Conservation (phyloP, 176 grass and related monocot species). For the Aegilops bicornis region DNA sequence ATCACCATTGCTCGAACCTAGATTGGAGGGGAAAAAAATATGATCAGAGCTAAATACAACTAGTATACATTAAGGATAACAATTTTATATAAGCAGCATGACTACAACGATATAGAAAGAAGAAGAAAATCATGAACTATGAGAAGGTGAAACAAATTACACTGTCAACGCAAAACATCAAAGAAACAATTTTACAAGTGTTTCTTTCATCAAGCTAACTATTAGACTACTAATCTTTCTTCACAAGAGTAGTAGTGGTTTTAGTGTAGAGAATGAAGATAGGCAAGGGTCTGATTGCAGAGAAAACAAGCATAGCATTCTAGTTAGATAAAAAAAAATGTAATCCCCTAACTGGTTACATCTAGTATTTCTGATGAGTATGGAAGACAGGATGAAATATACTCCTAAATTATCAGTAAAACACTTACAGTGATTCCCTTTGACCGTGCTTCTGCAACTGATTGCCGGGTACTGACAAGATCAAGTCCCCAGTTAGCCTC, state of each 20-base stretch:
- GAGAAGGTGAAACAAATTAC: constrained; percentile 4
- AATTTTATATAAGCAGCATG: background rate
- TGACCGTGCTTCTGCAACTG: constrained; percentile 62
- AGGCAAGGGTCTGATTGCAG: background rate
- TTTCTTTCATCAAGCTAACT: background rate
- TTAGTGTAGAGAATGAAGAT: constrained; percentile 4
- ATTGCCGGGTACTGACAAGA: constrained; percentile 53
- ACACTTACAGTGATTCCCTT: constrained; percentile 87
- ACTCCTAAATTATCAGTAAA: background rate
- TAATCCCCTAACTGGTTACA: background rate
- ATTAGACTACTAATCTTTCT: background rate
- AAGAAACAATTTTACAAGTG: background rate
- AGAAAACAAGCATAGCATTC: background rate
- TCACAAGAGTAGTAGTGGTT: background rate
- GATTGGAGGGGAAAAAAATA: background rate
- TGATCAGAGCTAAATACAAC: background rate
- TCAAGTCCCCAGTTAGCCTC: constrained; percentile 95
- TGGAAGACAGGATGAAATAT: background rate
- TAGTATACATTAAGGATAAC: background rate
- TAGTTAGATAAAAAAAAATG: background rate
- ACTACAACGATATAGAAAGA: background rate
- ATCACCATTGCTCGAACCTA: constrained; percentile 99
- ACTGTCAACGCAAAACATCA: constrained; percentile 4
- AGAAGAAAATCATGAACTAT: background rate
- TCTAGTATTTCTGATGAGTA: constrained; percentile 2